Evolutionary conservation across 805 yeast genomes (phyloP).

Genomic region (Candida fluviatilis): DNA sequence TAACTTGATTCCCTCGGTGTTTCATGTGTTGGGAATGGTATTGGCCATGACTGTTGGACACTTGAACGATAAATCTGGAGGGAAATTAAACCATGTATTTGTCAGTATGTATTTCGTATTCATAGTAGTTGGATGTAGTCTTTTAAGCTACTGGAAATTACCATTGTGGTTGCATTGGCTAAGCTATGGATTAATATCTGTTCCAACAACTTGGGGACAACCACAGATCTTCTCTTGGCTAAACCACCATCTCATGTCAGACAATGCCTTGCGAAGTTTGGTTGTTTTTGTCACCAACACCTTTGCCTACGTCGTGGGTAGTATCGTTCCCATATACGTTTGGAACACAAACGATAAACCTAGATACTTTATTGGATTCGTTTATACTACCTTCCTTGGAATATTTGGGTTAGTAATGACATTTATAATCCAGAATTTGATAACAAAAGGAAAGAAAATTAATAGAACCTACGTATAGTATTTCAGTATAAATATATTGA

Average conservation of each 20-base stretch:
- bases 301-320: conserved; percentile 33
- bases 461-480: too few species aligned
- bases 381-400: conserved; percentile 28
- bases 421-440: conserved; percentile 17
- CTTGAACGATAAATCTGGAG: conserved; percentile 25
- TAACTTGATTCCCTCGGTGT: conserved; percentile 26
- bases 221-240: conserved; percentile 56
- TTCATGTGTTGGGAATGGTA: conserved; percentile 22
- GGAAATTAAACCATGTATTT: conserved; percentile 30
- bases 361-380: conserved; percentile 25
- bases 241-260: conserved; percentile 39
- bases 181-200: conserved; percentile 42
- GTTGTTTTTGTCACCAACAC: conserved; percentile 34
- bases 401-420: conserved; percentile 27
- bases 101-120: conserved; percentile 33
- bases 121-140: conserved; percentile 37
- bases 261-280: conserved; percentile 38
- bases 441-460: conserved; percentile 16
- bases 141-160: conserved; percentile 46
- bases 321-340: conserved; percentile 35
- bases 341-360: conserved; percentile 35
- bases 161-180: conserved; percentile 48
- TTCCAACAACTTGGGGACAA: conserved; percentile 49
- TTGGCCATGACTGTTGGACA: conserved; percentile 21
- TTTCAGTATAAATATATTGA: too few species aligned